phyloP scores from a whole-genome alignment of 495 filamentous ascomycete species.

The Thozetella sp. region DNA sequence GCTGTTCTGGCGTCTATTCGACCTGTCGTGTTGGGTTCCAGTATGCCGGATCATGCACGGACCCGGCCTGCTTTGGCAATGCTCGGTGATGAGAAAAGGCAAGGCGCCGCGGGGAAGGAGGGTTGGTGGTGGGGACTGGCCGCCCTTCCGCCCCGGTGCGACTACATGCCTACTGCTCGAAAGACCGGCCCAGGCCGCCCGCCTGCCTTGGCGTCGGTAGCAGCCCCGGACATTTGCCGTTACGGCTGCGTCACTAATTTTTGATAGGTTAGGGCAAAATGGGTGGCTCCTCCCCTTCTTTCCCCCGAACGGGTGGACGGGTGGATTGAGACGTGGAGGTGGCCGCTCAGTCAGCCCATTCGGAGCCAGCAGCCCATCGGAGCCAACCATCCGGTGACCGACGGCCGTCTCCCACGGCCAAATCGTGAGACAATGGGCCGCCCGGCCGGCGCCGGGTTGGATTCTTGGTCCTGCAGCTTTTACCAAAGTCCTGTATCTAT shows the following conservation, averaged over 20 bases:
- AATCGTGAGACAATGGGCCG: background rate
- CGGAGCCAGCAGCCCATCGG: too few species aligned
- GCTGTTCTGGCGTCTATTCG: background rate
- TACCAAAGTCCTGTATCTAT: too few species aligned
- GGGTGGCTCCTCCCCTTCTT: background rate
- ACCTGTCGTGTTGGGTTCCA: background rate
- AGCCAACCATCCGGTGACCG: too few species aligned
- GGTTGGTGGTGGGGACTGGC: too few species aligned
- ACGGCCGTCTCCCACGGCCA: background rate
- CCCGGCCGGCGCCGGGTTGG: background rate
- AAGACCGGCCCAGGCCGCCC: too few species aligned
- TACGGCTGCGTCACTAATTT: background rate
- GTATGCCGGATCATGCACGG: background rate
- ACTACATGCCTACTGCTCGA: too few species aligned
- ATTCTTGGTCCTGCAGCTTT: too few species aligned
- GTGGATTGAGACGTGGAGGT: too few species aligned
- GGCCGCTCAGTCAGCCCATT: constrained; percentile 1
- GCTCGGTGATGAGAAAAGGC: background rate
- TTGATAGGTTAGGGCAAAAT: background rate
- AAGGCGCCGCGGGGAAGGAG: too few species aligned
- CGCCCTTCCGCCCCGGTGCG: too few species aligned
- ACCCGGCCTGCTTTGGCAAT: background rate
- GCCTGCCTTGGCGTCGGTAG: too few species aligned
- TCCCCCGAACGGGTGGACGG: background rate
- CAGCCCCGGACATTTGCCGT: background rate